Percentiles rank a stretch among this genome's conserved stretches.
phyloP scores from a whole-genome alignment of 805 yeast species.

The Pichia manshurica region DNA sequence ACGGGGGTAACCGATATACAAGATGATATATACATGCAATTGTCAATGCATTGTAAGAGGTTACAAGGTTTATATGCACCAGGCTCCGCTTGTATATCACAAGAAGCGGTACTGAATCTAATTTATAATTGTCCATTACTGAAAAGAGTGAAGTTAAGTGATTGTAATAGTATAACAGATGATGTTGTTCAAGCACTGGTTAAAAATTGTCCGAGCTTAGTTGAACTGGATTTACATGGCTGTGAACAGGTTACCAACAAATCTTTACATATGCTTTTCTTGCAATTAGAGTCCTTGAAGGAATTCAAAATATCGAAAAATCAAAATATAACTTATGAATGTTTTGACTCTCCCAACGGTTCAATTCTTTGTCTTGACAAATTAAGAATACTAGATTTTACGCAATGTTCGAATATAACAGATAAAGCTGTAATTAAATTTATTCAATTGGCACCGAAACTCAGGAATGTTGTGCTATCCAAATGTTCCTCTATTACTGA shows the following conservation, averaged over 20 bases:
- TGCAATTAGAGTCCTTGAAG: conserved; percentile 62
- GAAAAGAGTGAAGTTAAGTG: conserved; percentile 77
- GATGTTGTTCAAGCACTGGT: conserved; percentile 54
- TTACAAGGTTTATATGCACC: conserved; percentile 90
- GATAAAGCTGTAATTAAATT: conserved; percentile 72
- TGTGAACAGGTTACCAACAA: conserved; percentile 68
- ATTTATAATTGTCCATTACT: conserved; percentile 63
- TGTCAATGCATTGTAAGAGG: conserved; percentile 66
- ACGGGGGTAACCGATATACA: conserved; percentile 65
- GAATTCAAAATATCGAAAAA: conserved; percentile 81
- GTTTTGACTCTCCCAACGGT: conserved; percentile 40
- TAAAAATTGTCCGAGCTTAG: conserved; percentile 68
- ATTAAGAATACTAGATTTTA: conserved; percentile 75
- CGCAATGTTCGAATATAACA: conserved; percentile 75
- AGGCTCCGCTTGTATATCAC: conserved; percentile 68
- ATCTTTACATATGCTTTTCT: conserved; percentile 52
- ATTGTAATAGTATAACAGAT: conserved; percentile 62
- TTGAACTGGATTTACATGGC: conserved; percentile 84
- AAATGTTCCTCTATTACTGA: conserved; percentile 88
- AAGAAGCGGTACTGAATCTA: conserved; percentile 53
- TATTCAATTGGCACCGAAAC: conserved; percentile 71
- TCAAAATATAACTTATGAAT: conserved; percentile 58
- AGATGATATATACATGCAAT: conserved; percentile 64
- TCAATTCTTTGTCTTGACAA: conserved; percentile 44
- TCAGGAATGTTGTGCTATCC: conserved; percentile 82